Evolutionary conservation across 2,329 filamentous ascomycete genomes (phyloP).

Genomic region (Colletotrichum noveboracense): DNA sequence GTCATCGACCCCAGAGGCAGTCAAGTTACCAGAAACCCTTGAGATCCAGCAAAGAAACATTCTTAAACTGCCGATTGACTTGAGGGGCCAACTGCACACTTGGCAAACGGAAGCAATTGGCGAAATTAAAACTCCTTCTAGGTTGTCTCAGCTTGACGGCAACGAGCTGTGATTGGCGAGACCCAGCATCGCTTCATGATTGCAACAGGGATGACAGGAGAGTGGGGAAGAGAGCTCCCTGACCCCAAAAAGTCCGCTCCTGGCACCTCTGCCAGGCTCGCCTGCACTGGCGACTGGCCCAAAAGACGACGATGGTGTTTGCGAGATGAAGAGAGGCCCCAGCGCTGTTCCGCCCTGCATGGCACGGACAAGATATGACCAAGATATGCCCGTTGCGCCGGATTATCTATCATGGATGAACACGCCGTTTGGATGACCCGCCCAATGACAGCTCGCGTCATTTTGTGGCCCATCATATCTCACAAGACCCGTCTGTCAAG

Average conservation of each 20-base stretch:
- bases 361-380: constrained; percentile 12
- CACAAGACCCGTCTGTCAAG: neutral
- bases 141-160: constrained; percentile 1
- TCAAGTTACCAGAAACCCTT: neutral
- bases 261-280: neutral
- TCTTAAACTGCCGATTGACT: constrained; percentile 1
- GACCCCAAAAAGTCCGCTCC: neutral
- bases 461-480: neutral
- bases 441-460: constrained; percentile 10
- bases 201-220: neutral
- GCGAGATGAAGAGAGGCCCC: constrained; percentile 8
- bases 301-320: neutral
- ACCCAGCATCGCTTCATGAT: neutral
- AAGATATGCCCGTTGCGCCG: constrained; percentile 6
- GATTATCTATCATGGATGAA: neutral
- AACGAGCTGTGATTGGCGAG: constrained; percentile 10
- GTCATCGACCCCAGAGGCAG: neutral
- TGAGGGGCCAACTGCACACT: neutral
- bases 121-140: constrained; percentile 10
- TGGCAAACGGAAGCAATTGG: constrained; percentile 5
- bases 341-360: neutral
- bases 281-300: neutral
- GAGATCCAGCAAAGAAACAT: neutral
- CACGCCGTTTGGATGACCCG: constrained; percentile 9
- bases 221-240: neutral